Base-by-base conservation (phyloP, 495 filamentous ascomycete genomes). In the Aspergillus funiculosus region DNA sequence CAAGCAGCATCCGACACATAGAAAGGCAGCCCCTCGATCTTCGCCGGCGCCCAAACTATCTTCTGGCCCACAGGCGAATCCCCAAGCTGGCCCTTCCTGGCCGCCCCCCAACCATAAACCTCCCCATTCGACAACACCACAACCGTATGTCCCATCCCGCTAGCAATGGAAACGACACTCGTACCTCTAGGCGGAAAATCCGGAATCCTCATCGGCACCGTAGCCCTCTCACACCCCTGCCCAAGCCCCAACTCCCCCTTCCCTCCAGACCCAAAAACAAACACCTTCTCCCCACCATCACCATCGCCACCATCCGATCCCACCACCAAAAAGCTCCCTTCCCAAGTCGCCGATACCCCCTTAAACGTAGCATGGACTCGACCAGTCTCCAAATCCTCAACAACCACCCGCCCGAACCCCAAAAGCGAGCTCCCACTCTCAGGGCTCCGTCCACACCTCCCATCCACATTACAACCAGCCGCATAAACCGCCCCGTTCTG, bases 101-200 rank as follows among this genome's bases (percentile, higher is more conserved):
- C 80, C 49, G 71, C 82, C 1, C 92, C 92, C 92, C 92, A 96
- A 2, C 90, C 92, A 61, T 83, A 95, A 1, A 83, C 82, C 1
- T 83, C 71, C 2, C 89, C 90, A 59, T 83, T 83, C 20, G 73
- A 74, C 1, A 94, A 63, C 4, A 95, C 76, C 3, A 72, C 80
- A 13, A 89, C 79, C 0, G 79, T 76, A 58, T 98, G 92, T 11
- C 75, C 74, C 69, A 94, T 82, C n/a, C 85, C 75, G 31, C 85
- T 82, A 0, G 81, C 65, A 8, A 97, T 50, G 29, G 79, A 67
- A 0, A 69, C 56, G 4, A 95, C 57, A 1, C 57, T 46, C 2
- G 68, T 71, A 0, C 62, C 72, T 2, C 48, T 3, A 0, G 79
- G 82, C 5, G 83, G 85, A 49, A 94, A 90, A 44, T 75, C 57